These are phyloP conservation scores for Setaria viridis DNA, from an alignment of 202 grass and related monocot genomes.

Conservation along the genomic window DNA sequence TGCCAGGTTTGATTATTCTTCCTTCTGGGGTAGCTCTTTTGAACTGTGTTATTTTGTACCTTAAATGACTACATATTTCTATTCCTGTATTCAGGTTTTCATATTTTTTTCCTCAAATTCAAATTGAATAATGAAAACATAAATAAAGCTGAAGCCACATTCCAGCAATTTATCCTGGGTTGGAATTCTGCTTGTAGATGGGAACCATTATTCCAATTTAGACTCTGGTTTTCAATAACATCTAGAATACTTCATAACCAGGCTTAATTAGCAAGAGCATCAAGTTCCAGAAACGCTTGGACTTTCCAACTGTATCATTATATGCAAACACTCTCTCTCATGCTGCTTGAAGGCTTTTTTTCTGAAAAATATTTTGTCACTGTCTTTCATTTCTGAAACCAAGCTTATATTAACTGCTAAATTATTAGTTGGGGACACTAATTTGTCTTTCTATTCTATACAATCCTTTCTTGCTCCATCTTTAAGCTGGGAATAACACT, in stretches of 20 bases:
- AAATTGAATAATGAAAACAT: neutral
- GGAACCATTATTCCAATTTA: neutral
- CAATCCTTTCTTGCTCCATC: conserved; percentile 22
- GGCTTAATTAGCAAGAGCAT: neutral
- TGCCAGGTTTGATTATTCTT: conserved; percentile 68
- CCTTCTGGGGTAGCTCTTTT: neutral
- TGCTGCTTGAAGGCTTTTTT: neutral
- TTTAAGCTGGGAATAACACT: conserved; percentile 26
- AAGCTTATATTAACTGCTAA: neutral
- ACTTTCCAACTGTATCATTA: neutral
- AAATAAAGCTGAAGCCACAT: neutral
- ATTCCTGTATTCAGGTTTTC: neutral
- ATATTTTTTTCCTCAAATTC: conserved; percentile 8
- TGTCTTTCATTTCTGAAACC: neutral
- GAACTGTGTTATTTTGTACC: neutral
- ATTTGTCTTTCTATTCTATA: conserved; percentile 1
- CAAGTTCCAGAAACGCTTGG: conserved; percentile 1
- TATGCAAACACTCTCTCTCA: neutral
- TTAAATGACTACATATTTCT: neutral
- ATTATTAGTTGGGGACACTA: neutral
- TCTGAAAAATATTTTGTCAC: neutral
- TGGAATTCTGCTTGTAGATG: conserved; percentile 1
- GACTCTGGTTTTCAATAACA: conserved; percentile 3
- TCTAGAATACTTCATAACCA: neutral
- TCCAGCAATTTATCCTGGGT: conserved; percentile 7